phyloP scores from a whole-genome alignment of 768 basidiomycete species.

The Hygrophorus pudorinus region DNA sequence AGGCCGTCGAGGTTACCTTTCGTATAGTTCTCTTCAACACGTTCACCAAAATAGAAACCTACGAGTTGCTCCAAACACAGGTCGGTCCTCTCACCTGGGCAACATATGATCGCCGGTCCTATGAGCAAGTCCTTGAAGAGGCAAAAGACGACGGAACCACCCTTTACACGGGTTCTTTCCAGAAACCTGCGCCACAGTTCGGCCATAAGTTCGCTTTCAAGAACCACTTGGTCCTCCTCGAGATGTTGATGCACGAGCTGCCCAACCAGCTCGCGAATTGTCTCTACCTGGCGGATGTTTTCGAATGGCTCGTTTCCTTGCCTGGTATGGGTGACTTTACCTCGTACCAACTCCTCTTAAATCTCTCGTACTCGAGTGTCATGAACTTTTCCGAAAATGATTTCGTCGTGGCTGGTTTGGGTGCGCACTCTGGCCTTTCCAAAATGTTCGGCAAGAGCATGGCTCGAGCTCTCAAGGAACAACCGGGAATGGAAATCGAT shows the following conservation, averaged over 20 bases:
- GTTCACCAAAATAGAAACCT: constrained; percentile 66
- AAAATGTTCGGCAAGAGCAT: constrained; percentile 51
- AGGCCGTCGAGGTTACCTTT: constrained; percentile 54
- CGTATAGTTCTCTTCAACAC: constrained; percentile 62
- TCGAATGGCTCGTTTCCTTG: constrained; percentile 45
- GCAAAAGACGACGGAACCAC: constrained; percentile 26
- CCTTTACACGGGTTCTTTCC: constrained; percentile 67
- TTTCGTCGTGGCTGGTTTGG: constrained; percentile 62
- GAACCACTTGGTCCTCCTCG: constrained; percentile 56
- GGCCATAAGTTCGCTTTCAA: constrained; percentile 35
- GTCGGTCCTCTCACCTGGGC: constrained; percentile 56
- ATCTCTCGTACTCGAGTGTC: constrained; percentile 45
- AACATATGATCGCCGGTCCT: constrained; percentile 41
- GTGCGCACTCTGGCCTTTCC: constrained; percentile 52
- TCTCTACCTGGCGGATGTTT: constrained; percentile 54
- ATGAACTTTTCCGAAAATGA: constrained; percentile 58
- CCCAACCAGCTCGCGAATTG: constrained; percentile 37
- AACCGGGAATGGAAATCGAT: constrained; percentile 37
- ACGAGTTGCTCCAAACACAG: constrained; percentile 43
- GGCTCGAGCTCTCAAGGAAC: constrained; percentile 17
- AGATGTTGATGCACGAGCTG: constrained; percentile 50
- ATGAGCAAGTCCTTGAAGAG: constrained; percentile 39
- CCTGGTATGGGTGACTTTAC: constrained; percentile 71
- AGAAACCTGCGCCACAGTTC: constrained; percentile 57
- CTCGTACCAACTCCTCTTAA: constrained; percentile 56